Evolutionary conservation across 495 filamentous ascomycete genomes (phyloP).

Genomic region (Talaromyces liani): DNA sequence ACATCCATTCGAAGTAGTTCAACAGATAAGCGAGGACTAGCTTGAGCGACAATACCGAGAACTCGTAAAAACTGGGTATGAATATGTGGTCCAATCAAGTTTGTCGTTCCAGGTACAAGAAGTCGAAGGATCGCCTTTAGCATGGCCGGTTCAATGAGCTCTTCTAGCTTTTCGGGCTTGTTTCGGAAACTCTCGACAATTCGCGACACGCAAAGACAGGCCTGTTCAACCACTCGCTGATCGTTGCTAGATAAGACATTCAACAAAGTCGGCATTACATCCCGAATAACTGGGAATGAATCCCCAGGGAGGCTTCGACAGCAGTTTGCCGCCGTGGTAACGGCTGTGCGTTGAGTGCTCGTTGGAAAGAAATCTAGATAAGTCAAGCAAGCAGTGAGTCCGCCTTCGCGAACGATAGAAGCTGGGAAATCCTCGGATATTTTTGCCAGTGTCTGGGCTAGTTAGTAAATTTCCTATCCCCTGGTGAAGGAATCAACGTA

Average conservation of each 20-base stretch:
- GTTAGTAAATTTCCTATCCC: constrained; percentile 4
- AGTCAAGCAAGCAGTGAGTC: constrained; percentile 84
- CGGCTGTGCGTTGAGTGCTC: constrained; percentile 90
- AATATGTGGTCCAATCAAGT: constrained; percentile 89
- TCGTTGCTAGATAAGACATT: constrained; percentile 88
- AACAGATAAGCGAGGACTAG: constrained; percentile 78
- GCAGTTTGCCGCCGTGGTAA: constrained; percentile 95
- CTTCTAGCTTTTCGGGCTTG: constrained; percentile 78
- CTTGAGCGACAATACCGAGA: constrained; percentile 77
- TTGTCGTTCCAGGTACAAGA: constrained; percentile 88
- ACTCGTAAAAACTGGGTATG: constrained; percentile 96
- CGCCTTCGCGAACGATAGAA: constrained; percentile 92
- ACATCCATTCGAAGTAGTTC: constrained; percentile 95
- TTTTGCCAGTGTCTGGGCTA: constrained; percentile 74
- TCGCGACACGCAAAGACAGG: constrained; percentile 89
- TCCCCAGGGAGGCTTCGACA: constrained; percentile 94
- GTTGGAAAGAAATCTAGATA: constrained; percentile 98
- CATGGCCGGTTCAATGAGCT: constrained; percentile 79
- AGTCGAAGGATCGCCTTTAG: constrained; percentile 84
- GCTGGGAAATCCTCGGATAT: constrained; percentile 96
- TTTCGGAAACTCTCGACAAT: constrained; percentile 95
- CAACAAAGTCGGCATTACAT: constrained; percentile 92
- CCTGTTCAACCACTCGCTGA: constrained; percentile 94
- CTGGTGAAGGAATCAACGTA: constrained; percentile 29
- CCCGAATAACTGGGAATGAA: constrained; percentile 76